Base-by-base conservation (phyloP, 805 yeast genomes). In the Dipodascopsis uninucleata region DNA sequence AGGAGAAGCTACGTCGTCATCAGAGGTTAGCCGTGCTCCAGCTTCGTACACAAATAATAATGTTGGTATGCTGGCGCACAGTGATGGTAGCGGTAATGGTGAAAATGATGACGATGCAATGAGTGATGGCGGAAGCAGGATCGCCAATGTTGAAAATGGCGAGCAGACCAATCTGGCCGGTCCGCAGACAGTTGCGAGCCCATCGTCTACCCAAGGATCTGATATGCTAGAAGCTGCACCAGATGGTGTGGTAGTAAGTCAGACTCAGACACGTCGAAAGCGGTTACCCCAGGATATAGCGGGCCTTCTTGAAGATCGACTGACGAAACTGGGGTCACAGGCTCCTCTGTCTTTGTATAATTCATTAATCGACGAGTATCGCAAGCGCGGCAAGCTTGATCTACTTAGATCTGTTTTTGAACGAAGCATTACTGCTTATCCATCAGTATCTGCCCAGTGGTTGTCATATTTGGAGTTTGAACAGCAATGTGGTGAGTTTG, bases 391-490 rank as follows among this genome's bases (percentile, higher is more conserved):
- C 45, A 75, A 77, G 47, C 74, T 71, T 39, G 85, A 78, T 22
- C 77, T 76, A 41, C 78, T 83, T 2, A 66, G 82, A 28, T 66
- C 70, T 5, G 70, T 73, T 0, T 87, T 75, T 61, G 82, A 81
- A 42, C 66, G 74, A 17, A 79, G 83, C 56, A 72, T 89, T 35
- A 62, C 62, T 16, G 69, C 75, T 6, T 89, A 85, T 69, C 86
- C 59, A 14, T 45, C 49, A 16, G 41, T 34, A 8, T 43, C 56
- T 1, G 70, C 72, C 14, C 74, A 79, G n/a, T 90, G 96, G 96
- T 71, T 79, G 26, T 71, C 68, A 31, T 88, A 85, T 63, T 76
- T 85, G 46, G 76, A 77, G 41, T 76, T 75, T 55, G 85, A 81
- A 60, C 62, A 81, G 46, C 73, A 71, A 37, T 70, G 82, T 53